Evolutionary conservation across 768 basidiomycete genomes (phyloP), one percentile per base, ranked within the genome.

Genomic region (Wakefieldia striispora): DNA sequence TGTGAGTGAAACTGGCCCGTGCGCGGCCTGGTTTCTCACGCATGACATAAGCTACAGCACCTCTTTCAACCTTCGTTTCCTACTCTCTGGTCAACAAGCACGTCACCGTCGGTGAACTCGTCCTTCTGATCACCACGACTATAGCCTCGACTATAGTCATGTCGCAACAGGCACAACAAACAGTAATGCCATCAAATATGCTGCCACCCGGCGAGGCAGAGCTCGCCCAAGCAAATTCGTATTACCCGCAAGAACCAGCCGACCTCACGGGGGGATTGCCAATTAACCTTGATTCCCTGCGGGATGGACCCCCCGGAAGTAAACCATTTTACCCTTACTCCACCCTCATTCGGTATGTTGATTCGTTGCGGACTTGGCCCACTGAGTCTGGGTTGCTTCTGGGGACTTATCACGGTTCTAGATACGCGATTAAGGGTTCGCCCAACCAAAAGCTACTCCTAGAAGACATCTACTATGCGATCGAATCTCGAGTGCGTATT

Each of bases 271-370:
- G 89, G 20, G 88, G 88, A 20, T 75, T 91, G 27, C 89, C 89
- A 43, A 88, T 92, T 62, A 92, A 88, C 62, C 84, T 92, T 21
- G 88, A 91, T 67, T 91, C 90, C 3, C 75, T 92, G 48, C 78
- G 90, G 45, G 90, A 93, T 63, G 89, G 91, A 0, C 91, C 90
- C 3, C 88, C 91, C 7, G 90, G 91, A 40, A 89, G 83, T 65
- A 93, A 93, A 67, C 90, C 90, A 6, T 91, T 92, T 62, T 93
- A 93, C 62, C 91, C 90, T 3, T 93, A 93, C 64, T 92, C 90
- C 3, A 93, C 90, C 29, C 81, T 93, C 46, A 93, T 93, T 62
- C 83, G 90, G 90, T 91, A 65, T 49, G 85, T 76, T 50, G 40
- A 21, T 49, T 43, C 19, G 9, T 20, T 42, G 31, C 31, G 21